phyloP scores from a whole-genome alignment of 2,329 filamentous ascomycete species.

The Pseudogymnoascus sp. region DNA sequence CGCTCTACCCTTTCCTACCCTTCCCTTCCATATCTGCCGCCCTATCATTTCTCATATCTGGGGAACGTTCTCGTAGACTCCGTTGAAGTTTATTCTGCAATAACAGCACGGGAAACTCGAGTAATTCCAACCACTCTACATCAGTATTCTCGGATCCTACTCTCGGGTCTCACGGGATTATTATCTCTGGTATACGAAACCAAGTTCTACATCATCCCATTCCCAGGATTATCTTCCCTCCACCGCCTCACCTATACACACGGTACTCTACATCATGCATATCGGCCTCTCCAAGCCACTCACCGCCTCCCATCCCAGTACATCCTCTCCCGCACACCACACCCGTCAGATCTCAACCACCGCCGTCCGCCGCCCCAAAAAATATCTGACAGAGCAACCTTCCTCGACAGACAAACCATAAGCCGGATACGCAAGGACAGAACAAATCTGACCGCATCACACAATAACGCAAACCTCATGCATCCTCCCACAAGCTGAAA shows the following conservation, averaged over 20 bases:
- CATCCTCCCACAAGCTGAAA: conserved; percentile 3
- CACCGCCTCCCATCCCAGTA: background rate
- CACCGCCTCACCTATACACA: background rate
- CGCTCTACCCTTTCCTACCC: background rate
- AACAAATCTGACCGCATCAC: background rate
- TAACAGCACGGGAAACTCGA: background rate
- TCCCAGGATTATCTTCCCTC: background rate
- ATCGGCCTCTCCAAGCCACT: background rate
- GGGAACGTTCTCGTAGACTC: background rate
- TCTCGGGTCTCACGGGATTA: background rate
- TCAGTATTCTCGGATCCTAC: background rate
- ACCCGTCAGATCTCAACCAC: background rate
- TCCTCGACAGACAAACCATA: background rate
- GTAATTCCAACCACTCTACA: background rate
- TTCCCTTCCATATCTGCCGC: conserved; percentile 1
- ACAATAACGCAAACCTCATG: background rate
- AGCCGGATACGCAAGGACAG: background rate
- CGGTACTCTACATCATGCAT: conserved; percentile 2
- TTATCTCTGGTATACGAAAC: background rate
- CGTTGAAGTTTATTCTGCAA: background rate
- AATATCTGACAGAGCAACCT: background rate
- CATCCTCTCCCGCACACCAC: background rate
- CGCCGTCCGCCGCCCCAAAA: too few relatives aligned
- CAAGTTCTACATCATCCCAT: background rate
- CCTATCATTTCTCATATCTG: conserved; percentile 10